Percentiles rank a stretch among this genome's conserved stretches.
These are phyloP conservation scores for Tolypocladium nubicola DNA, from an alignment of 2,329 filamentous ascomycete species.

Conservation along the genomic window DNA sequence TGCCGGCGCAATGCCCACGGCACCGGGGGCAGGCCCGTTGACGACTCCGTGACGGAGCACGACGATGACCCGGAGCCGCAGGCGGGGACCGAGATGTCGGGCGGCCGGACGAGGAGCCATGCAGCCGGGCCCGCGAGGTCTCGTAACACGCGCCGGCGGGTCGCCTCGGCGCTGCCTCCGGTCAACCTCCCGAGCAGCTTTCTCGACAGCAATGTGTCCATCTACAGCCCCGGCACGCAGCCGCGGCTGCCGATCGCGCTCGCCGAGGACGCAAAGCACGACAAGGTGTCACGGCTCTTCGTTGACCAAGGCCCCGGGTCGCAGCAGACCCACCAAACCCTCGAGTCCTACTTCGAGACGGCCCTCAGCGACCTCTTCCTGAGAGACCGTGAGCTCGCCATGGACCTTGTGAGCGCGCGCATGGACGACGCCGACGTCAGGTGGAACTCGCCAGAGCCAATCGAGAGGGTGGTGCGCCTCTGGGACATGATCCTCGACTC, in stretches of 20 bases:
- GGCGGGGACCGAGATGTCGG: constrained; percentile 13
- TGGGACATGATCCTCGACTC: constrained; percentile 27
- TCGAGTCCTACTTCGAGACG: constrained; percentile 21
- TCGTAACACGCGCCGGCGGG: constrained; percentile 20
- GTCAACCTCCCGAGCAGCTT: constrained; percentile 48
- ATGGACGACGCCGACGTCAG: constrained; percentile 1
- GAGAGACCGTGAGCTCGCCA: constrained; percentile 8
- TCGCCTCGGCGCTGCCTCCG: constrained; percentile 33
- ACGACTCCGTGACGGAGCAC: constrained; percentile 14
- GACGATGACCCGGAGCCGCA: constrained; percentile 17
- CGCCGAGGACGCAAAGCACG: constrained; percentile 18
- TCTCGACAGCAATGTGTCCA: constrained; percentile 35
- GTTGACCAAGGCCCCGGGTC: constrained; percentile 12
- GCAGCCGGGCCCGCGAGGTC: constrained; percentile 15
- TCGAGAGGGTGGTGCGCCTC: constrained; percentile 11
- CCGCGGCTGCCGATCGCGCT: constrained; percentile 20
- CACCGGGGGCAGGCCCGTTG: constrained; percentile 15
- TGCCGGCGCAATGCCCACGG: constrained; percentile 7
- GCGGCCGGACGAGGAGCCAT: constrained; percentile 16
- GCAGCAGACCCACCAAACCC: constrained; percentile 12
- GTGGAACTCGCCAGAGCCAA: constrained; percentile 6
- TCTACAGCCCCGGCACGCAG: constrained; percentile 12
- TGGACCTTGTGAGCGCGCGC: constrained; percentile 5
- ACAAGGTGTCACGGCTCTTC: constrained; percentile 19
- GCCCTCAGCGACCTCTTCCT: constrained; percentile 12